Evolutionary conservation across 2,329 filamentous ascomycete genomes (phyloP), one percentile per base, ranked within the genome.

Genomic region (Colletotrichum gigasporum): DNA sequence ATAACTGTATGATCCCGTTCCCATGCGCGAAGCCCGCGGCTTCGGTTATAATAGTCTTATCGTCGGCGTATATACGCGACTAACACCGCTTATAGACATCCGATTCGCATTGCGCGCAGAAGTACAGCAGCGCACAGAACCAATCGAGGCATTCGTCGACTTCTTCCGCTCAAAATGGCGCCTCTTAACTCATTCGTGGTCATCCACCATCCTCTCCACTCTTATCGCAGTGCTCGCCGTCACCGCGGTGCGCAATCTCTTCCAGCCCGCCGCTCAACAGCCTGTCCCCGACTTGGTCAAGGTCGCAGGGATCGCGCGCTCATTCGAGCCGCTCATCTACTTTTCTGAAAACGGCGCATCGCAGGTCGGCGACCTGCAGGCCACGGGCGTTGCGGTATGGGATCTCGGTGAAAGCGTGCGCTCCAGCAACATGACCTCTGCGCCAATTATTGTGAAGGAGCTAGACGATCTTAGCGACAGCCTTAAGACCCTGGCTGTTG

Each of bases 251-350:
- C 87, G 89, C 66, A 84, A 87, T 9, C 79, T 96, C 14, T 87
- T 92, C 53, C 85, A 91, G 63, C 92, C 93, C 10, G 90, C 88
- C 28, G 77, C 82, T 5, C 83, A 86, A 35, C 88, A 83, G 11
- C 87, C 91, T 1, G 90, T 91, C 2, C 93, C 93, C 0, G 94
- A 97, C 74, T 84, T 98, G 14, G 91, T 97, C 74, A 97, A 97
- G 75, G 91, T 97, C 22, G 94, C 94, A 4, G 90, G 91, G 53
- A 87, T 98, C 68, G 94, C 94, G 50, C 93, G 93, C 71, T 93
- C 93, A 9, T 97, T 97, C 73, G 95, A 97, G 76, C 95, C 95
- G 5, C 85, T 97, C 44, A 96, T 98, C 67, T 96, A 96, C 80
- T 97, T 96, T 74, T 97, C 94, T 0, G 94, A 97, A 73, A 91